Percentiles rank a stretch among this genome's conserved stretches.
Conservation (phyloP, 345 rosid genomes). For the Ceriops decandra region DNA sequence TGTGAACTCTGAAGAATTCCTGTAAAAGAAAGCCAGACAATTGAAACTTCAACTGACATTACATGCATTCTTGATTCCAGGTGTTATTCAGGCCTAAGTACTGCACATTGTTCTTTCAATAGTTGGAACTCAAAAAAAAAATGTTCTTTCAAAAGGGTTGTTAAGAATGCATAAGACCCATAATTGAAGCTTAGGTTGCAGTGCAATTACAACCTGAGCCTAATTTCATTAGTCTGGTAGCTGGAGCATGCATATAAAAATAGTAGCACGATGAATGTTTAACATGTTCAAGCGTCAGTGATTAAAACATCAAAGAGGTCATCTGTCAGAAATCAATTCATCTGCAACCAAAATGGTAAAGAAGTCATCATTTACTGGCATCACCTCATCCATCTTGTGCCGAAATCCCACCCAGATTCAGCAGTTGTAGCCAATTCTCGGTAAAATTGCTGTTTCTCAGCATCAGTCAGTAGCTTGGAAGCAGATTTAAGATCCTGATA, state of each 20-base stretch:
- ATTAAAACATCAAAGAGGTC: too few relatives aligned
- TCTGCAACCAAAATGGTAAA: too few relatives aligned
- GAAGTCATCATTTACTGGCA: too few relatives aligned
- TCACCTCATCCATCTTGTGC: constrained; percentile 95
- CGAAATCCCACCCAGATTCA: constrained; percentile 95
- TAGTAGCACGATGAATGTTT: too few relatives aligned
- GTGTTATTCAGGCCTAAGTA: too few relatives aligned
- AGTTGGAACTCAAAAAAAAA: too few relatives aligned
- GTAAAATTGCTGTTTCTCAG: constrained; percentile 60
- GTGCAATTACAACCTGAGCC: background rate
- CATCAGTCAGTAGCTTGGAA: constrained; percentile 41
- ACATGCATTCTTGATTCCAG: too few relatives aligned
- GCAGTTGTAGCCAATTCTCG: constrained; percentile 75
- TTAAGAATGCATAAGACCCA: background rate
- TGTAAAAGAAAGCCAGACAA: constrained; percentile 21
- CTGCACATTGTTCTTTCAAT: too few relatives aligned
- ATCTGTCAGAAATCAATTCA: too few relatives aligned
- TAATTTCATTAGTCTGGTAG: background rate
- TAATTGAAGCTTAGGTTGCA: background rate
- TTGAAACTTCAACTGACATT: background rate
- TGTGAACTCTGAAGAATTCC: constrained; percentile 56
- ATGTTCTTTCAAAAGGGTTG: background rate
- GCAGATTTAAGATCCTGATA: constrained; percentile 62
- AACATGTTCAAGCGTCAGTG: too few relatives aligned
- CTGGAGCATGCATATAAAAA: too few relatives aligned